Conservation (phyloP, 371 early-diverging fungal genomes). For the Mucor lusitanicus region DNA sequence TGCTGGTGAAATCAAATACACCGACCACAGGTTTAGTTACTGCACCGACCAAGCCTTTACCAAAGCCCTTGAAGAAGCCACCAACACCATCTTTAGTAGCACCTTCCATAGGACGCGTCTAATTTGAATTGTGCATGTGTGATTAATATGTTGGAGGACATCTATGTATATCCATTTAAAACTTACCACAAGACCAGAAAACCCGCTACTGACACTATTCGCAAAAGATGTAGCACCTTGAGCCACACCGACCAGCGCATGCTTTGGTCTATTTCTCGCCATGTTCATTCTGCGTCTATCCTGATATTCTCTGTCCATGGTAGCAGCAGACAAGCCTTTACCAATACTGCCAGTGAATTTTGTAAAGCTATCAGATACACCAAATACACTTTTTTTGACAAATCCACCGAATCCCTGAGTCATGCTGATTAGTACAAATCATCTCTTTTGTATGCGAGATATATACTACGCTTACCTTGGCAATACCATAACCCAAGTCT, state of each 20-base stretch:
- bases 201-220: slow-evolving; percentile 82
- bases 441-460: no score
- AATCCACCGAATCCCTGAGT: slow-evolving; percentile 84
- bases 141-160: no score
- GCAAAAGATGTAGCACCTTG: slow-evolving; percentile 90
- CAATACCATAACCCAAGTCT: slow-evolving; percentile 93
- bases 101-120: slow-evolving; percentile 93
- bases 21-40: slow-evolving; percentile 95
- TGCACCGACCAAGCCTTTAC: slow-evolving; percentile 91
- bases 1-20: slow-evolving; percentile 89
- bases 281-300: slow-evolving; percentile 78
- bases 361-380: slow-evolving; percentile 92
- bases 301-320: slow-evolving; percentile 93
- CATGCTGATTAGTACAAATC: background rate
- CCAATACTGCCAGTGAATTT: slow-evolving; percentile 95
- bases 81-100: slow-evolving; percentile 88
- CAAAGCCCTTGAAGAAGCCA: slow-evolving; percentile 97
- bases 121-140: slow-evolving; percentile 9
- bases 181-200: slow-evolving; percentile 74
- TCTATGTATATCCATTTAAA: no score
- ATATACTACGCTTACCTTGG: no score
- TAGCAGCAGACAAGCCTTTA: slow-evolving; percentile 95
- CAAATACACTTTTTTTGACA: slow-evolving; percentile 95
- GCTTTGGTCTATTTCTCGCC: slow-evolving; percentile 88
- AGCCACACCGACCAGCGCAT: slow-evolving; percentile 90